A percentile compares a stretch with the other conserved stretches of the same genome.
Conservation (phyloP, 1,284 basidiomycete species). For the Xerocomus minutiporus region DNA sequence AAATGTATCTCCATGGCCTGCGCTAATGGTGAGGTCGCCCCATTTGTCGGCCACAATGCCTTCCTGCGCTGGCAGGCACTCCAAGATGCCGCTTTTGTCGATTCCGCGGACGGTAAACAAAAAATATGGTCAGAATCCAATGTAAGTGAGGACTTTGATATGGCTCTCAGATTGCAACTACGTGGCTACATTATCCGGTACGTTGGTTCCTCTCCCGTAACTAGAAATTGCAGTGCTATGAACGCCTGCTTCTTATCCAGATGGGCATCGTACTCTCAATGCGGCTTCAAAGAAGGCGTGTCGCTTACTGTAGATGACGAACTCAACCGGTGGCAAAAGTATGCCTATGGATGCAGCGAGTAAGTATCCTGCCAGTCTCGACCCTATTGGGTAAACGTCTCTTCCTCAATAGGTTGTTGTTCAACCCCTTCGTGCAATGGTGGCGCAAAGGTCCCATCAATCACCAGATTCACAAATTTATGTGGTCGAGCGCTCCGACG, state of each 20-base stretch:
- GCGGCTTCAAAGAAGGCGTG: slow-evolving; percentile 86
- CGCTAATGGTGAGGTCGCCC: slow-evolving; percentile 77
- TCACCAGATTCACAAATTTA: slow-evolving; percentile 70
- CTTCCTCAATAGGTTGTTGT: slow-evolving; percentile 62
- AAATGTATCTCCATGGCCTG: slow-evolving; percentile 71
- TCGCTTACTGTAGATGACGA: slow-evolving; percentile 77
- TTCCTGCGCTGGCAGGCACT: slow-evolving; percentile 83
- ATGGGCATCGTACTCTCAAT: slow-evolving; percentile 79
- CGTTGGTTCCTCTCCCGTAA: neutral
- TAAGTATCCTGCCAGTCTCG: slow-evolving; percentile 3
- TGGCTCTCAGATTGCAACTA: slow-evolving; percentile 63
- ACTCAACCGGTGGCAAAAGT: slow-evolving; percentile 84
- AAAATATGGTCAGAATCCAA: slow-evolving; percentile 84
- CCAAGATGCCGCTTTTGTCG: slow-evolving; percentile 74
- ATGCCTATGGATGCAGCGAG: slow-evolving; percentile 57
- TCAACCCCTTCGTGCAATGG: slow-evolving; percentile 74
- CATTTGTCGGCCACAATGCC: slow-evolving; percentile 86
- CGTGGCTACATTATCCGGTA: slow-evolving; percentile 23
- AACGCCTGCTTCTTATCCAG: slow-evolving; percentile 27
- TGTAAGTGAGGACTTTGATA: slow-evolving; percentile 85
- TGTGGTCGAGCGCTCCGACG: slow-evolving; percentile 72
- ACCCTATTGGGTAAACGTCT: neutral
- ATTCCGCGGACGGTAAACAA: slow-evolving; percentile 48
- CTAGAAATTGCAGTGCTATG: slow-evolving; percentile 3
- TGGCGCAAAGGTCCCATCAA: slow-evolving; percentile 71